Base-by-base conservation (phyloP, 345 rosid species). In the Gossypium longicalyx region DNA sequence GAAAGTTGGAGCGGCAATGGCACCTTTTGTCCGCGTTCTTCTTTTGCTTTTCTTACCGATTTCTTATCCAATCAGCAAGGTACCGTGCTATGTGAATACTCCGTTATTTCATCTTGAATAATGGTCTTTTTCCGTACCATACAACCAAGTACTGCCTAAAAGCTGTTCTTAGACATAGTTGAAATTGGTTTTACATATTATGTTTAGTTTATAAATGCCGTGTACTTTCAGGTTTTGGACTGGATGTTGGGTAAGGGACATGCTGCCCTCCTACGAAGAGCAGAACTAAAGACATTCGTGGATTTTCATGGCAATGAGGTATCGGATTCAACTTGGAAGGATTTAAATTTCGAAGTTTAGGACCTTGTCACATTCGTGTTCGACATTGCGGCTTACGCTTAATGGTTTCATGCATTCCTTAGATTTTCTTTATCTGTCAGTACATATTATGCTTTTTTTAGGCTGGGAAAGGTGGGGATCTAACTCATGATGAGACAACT, bases 241-340 rank as follows among this genome's bases (percentile, higher is more conserved):
- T 92, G 92, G 95, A 89, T 94, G 98, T 80, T 94, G 85, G 98
- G 98, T 68, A 94, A 92, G 82, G 97, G 97, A 64, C 98, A 92
- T 57, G 93, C 88, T 74, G 95, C 78, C 76, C 97, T 94, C 53
- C 77, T 94, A 77, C 81, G 98, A 61, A 87, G 98, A 81, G 98
- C 98, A 53, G 98, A 94, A 88, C 87, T 94, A 38, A 92, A 94
- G 80, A 94, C 97, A 75, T 94, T 94, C 51, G 90, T 94, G 48
- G 80, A 81, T 76, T 92, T 94, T 77, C 98, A 94, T 82, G 97
- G 97, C 74, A 92, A 94, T 66, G 89, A 94, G 97, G 98, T 92
- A 78, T 17, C 49, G 6, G 59, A 69, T 65, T 75, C 15, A 58
- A 77, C 23, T 23, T 58, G 5, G 52, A 59, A 64, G 8, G 53